Conservation (phyloP, 2,329 filamentous ascomycete species). For the Fusarium succisae region DNA sequence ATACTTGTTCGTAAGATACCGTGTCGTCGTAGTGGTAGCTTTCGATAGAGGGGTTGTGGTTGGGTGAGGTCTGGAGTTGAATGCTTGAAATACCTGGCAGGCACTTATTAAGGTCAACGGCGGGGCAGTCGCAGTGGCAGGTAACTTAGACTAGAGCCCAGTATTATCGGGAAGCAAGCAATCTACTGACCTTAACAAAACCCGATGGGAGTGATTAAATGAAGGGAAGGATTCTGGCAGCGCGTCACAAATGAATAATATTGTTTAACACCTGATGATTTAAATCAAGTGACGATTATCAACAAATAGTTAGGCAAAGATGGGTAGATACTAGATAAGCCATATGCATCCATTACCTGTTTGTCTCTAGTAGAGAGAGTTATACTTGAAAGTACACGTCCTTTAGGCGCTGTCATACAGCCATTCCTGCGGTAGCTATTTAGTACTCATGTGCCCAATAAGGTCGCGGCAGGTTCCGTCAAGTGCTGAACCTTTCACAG, state of each 20-base stretch:
- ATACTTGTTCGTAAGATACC: neutral
- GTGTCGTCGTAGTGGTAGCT: neutral
- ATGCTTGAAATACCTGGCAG: constrained; percentile 24
- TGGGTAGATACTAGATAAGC: neutral
- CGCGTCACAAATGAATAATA: neutral
- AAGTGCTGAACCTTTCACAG: neutral
- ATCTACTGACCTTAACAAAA: neutral
- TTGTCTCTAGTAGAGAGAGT: neutral
- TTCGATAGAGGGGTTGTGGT: constrained; percentile 16
- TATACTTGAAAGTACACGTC: neutral
- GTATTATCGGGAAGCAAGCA: constrained; percentile 8
- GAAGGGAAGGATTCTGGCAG: neutral
- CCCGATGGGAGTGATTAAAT: neutral
- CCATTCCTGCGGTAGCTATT: neutral
- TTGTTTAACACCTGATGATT: neutral
- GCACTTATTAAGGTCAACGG: constrained; percentile 17
- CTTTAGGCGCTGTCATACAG: constrained; percentile 1
- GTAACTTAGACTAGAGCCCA: neutral
- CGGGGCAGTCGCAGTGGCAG: constrained; percentile 17
- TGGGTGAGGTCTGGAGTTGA: constrained; percentile 12
- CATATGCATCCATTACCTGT: neutral
- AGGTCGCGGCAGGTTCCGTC: constrained; percentile 33
- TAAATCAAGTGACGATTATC: constrained; percentile 4
- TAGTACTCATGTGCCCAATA: constrained; percentile 24
- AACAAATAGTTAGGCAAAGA: neutral